These are phyloP conservation scores for Elsinoe necatrix DNA, from an alignment of 2,329 filamentous ascomycete species.

Conservation along the genomic window DNA sequence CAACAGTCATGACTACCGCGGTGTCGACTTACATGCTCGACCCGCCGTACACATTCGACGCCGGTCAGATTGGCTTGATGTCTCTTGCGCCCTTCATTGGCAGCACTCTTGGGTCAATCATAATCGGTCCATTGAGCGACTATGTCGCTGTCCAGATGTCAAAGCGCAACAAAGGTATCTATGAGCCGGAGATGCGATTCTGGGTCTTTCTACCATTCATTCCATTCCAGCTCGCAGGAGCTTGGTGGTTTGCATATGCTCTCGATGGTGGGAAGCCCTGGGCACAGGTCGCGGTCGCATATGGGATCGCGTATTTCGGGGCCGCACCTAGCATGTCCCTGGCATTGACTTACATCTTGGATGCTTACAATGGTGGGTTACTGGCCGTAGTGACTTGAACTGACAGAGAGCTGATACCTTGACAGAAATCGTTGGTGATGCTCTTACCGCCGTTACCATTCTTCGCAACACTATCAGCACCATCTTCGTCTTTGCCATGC, in stretches of 20 bases:
- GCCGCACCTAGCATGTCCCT: conserved; percentile 28
- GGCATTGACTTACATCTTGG: conserved; percentile 34
- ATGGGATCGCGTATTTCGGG: conserved; percentile 33
- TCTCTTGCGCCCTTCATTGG: conserved; percentile 43
- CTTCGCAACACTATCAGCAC: conserved; percentile 38
- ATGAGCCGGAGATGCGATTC: conserved; percentile 30
- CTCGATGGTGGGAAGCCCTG: conserved; percentile 23
- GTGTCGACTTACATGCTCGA: conserved; percentile 32
- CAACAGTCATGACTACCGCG: conserved; percentile 32
- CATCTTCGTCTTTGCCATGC: conserved; percentile 40
- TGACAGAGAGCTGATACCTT: conserved; percentile 15
- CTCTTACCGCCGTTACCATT: conserved; percentile 39
- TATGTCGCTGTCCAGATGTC: conserved; percentile 30
- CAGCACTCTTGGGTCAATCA: conserved; percentile 38
- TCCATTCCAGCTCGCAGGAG: conserved; percentile 28
- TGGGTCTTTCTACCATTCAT: conserved; percentile 29
- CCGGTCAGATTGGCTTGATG: conserved; percentile 43
- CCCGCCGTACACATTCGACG: conserved; percentile 39
- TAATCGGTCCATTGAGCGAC: conserved; percentile 42
- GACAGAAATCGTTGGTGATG: conserved; percentile 40
- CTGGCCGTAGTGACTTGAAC: not conserved
- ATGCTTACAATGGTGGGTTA: conserved; percentile 32
- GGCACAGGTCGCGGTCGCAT: conserved; percentile 31
- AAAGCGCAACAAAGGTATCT: conserved; percentile 29
- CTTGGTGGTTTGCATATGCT: conserved; percentile 34